Evolutionary conservation across 441 rosid species (phyloP), one percentile per base, ranked within the genome.

Genomic region (Gossypium armourianum): DNA sequence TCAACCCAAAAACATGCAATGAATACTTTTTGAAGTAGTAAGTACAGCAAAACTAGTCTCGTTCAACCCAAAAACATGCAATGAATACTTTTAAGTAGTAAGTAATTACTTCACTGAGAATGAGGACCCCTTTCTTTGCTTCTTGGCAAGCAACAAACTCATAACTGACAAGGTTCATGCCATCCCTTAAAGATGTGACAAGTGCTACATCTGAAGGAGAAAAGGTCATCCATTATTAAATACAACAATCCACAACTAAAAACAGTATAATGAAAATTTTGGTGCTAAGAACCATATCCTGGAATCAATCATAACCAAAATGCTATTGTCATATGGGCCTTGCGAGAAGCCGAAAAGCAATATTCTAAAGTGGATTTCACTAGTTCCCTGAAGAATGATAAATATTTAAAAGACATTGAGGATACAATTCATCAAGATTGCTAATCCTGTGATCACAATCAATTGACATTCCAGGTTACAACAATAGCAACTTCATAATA

Each of bases 71-170:
- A 15, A 47, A 23, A n/a, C 32, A 19, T 2, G 20, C 21, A 45
- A 63, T 45, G 49, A 58, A 8, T 58, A 19, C 28, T 78, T 66
- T 68, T 3, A 62, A 62, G 72, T 64, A 52, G 73, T 10, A 32
- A 68, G 72, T 55, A 63, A 71, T 84, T 89, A 95, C 98, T 82
- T 95, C 98, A 77, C 99, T 95, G 76, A 95, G 97, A 82, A 95
- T 92, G 71, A 95, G 97, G 78, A 95, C 99, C 21, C 99, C 99
- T 77, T 92, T 92, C 86, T 95, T 95, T 12, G 85, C 82, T 62
- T 85, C 97, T 83, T 95, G 99, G 83, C 99, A 95, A 62, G 99
- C 97, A 70, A 95, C 99, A 81, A 95, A 95, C 77, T 95, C 99
- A 63, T 90, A 95, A 77, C 97, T 94, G 72, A 94, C 99, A 77